Base-by-base conservation (phyloP, 495 filamentous ascomycete species). In the Talaromyces wortmannii region DNA sequence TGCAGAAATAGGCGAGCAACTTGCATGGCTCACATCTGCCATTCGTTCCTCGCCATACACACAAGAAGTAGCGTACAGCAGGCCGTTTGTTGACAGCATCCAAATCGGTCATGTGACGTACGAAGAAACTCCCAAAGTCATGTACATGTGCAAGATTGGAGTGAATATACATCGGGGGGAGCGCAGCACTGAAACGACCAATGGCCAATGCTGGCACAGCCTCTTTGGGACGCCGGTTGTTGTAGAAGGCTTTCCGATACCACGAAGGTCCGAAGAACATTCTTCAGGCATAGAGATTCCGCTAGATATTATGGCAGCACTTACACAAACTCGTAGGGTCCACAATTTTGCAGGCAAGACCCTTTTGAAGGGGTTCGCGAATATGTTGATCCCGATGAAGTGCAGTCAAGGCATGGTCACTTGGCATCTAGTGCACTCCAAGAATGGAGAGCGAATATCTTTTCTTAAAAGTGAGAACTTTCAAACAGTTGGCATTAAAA, bases 141-240 rank as follows among this genome's bases (percentile, higher is more conserved):
- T 13, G 8, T 40, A 40, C 23, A 18, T 48, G 8, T 48, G 45
- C 23, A 48, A 23, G 23, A 45, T 31, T 55, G 11, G 57, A 29
- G 13, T 53, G 17, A 17, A 44, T 7, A 0, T 50, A 44, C 16
- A 31, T 31, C 43, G 44, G 29, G 30, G 31, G 18, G 45, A 10
- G 8, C 29, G 18, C 15, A 45, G 31, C 15, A 15, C 23, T 12
- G 32, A 55, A 6, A 18, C 48, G 4, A 12, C 48, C 42, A 59
- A 60, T 47, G 71, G 71, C 0, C 52, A 67, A 23, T 75, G 71
- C 55, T 75, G 71, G 70, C 64, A 67, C 15, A 40, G 52, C 5
- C 44, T 75, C 29, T 69, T 73, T 55, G 17, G 55, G 31, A 68
- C 65, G 32, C 70, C 68, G 45, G 59, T 73, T 0, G 45, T 73